phyloP scores from a whole-genome alignment of 108 stramenopile genomes.

The Stephanodiscus minutulus region DNA sequence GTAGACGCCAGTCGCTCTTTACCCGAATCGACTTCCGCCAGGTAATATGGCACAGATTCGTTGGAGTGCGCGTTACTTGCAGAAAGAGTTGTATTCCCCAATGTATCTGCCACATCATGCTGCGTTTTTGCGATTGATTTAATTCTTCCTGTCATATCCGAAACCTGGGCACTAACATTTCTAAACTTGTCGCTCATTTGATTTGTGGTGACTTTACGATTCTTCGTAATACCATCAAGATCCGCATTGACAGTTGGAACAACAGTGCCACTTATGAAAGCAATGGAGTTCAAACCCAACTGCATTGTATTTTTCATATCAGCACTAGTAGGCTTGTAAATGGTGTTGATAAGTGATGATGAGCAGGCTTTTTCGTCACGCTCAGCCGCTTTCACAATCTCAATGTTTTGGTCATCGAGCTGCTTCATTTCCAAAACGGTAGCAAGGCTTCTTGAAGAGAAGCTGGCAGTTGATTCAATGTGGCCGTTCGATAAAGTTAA shows the following conservation, averaged over 20 bases:
- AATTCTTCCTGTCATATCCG: conserved; percentile 24
- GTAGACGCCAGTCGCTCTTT: conserved; percentile 33
- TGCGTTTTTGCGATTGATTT: conserved; percentile 31
- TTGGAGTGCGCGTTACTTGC: conserved; percentile 12
- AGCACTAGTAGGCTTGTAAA: conserved; percentile 26
- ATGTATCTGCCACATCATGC: conserved; percentile 15
- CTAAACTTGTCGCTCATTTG: conserved; percentile 24
- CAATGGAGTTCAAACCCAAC: conserved; percentile 21
- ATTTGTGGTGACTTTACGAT: conserved; percentile 14
- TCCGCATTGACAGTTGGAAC: conserved; percentile 12
- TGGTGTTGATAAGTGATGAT: conserved; percentile 25
- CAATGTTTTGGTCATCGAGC: conserved; percentile 22
- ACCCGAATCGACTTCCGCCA: conserved; percentile 33
- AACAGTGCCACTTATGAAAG: conserved; percentile 15
- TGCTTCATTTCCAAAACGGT: conserved; percentile 37
- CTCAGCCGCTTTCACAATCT: conserved; percentile 30
- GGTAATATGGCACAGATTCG: conserved; percentile 19
- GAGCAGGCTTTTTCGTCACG: conserved; percentile 35
- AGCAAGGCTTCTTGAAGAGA: conserved; percentile 17
- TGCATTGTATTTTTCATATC: conserved; percentile 34
- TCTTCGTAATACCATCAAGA: conserved; percentile 19
- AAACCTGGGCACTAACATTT: conserved; percentile 6
- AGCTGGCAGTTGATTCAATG: conserved; percentile 19
- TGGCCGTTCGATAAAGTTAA: conserved; percentile 16
- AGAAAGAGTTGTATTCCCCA: conserved; percentile 10